Conservation (phyloP, 495 filamentous ascomycete genomes). For the Hypoxylon lenormandii region DNA sequence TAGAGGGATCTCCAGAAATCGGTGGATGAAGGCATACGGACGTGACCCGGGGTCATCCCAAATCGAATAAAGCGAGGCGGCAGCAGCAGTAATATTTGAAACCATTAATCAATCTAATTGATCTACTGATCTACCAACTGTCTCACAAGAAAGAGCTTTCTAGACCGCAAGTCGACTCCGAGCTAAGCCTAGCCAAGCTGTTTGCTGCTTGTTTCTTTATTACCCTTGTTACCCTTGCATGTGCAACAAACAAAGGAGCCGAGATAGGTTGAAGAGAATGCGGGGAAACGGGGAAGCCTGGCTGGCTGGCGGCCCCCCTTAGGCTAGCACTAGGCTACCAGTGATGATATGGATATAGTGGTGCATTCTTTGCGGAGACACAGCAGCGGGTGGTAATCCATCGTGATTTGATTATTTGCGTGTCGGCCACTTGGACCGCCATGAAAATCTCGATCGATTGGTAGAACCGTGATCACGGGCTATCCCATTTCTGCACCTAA, state of each 20-base stretch:
- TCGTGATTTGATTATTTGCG: conserved; percentile 21
- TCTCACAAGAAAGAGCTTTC: conserved; percentile 22
- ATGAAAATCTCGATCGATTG: conserved; percentile 17
- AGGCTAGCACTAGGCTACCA: not conserved
- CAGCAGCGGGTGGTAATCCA: conserved; percentile 25
- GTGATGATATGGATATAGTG: conserved; percentile 15
- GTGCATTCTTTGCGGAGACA: conserved; percentile 29
- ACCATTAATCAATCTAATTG: conserved; percentile 13
- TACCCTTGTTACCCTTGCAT: conserved; percentile 46
- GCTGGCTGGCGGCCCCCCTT: not conserved
- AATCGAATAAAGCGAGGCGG: conserved; percentile 27
- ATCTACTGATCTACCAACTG: conserved; percentile 19
- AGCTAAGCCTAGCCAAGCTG: conserved; percentile 30
- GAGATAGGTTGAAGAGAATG: conserved; percentile 43
- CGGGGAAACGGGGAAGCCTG: conserved; percentile 26
- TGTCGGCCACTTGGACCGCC: not conserved
- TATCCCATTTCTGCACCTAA: conserved; percentile 1
- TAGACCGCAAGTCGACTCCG: conserved; percentile 32
- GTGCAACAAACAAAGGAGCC: conserved; percentile 33
- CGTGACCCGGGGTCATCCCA: conserved; percentile 15
- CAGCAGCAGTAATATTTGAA: conserved; percentile 42
- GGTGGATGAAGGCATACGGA: conserved; percentile 14
- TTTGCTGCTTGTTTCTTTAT: conserved; percentile 26
- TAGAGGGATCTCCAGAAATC: conserved; percentile 18
- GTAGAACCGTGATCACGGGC: conserved; percentile 12